These are phyloP conservation scores for Quercus gilva DNA, from an alignment of 306 rosid species.

Conservation along the genomic window DNA sequence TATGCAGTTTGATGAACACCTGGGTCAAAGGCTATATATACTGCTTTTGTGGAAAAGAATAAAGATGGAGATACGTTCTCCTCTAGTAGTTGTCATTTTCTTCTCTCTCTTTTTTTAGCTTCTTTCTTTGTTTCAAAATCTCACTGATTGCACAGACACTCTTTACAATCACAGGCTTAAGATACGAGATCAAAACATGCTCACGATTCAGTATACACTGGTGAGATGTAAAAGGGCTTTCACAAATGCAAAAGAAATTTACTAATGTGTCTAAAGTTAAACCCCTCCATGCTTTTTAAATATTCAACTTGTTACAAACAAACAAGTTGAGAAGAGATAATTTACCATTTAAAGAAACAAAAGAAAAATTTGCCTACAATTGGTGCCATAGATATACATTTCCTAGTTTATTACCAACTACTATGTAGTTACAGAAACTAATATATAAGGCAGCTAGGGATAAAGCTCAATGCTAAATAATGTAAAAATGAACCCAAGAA, in stretches of 20 bases:
- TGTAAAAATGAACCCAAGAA: neutral
- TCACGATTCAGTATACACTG: neutral
- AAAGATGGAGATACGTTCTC: too few relatives aligned
- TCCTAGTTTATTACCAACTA: conserved; percentile 37
- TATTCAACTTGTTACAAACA: neutral
- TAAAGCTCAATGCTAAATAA: neutral
- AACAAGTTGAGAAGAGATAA: neutral
- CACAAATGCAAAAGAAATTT: neutral
- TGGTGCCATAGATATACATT: conserved; percentile 41
- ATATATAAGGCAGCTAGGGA: conserved; percentile 1
- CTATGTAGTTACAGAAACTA: neutral
- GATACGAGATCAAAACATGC: neutral
- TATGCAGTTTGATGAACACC: too few relatives aligned
- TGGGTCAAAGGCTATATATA: too few relatives aligned
- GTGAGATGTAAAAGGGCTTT: neutral
- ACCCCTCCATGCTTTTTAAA: neutral
- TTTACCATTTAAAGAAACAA: neutral
- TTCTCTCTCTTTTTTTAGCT: too few relatives aligned
- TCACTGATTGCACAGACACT: too few relatives aligned
- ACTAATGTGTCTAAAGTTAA: neutral
- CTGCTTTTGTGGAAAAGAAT: too few relatives aligned
- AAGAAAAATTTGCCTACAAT: neutral
- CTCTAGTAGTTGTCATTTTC: too few relatives aligned
- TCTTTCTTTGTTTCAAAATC: too few relatives aligned
- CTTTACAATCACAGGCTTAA: too few relatives aligned